Evolutionary conservation across 78 protist genomes (phyloP).

Genomic region (Paulinella micropora): DNA sequence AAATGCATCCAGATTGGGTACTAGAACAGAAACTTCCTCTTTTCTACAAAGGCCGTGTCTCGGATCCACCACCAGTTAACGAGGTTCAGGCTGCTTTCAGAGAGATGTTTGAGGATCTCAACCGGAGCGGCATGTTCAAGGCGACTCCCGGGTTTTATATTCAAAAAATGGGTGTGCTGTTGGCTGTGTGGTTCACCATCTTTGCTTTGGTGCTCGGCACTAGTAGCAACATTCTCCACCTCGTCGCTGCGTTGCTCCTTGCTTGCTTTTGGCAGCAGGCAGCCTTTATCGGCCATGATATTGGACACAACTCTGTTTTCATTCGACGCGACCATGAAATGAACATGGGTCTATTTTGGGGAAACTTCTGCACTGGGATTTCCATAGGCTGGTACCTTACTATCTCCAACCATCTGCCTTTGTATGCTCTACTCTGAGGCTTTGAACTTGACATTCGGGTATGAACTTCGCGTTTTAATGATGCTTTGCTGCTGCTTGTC

Average conservation of each 20-base stretch:
- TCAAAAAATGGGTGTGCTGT: neutral
- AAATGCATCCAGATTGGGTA: neutral
- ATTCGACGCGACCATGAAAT: neutral
- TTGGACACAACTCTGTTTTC: slow-evolving; percentile 12
- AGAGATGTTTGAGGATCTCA: neutral
- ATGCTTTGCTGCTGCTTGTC: too few relatives aligned
- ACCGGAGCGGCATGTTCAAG: neutral
- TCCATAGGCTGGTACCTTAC: neutral
- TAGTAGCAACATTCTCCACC: neutral
- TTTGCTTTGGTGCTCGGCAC: slow-evolving; percentile 4
- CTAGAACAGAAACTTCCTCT: neutral
- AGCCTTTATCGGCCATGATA: slow-evolving; percentile 29
- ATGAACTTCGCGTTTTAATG: too few relatives aligned
- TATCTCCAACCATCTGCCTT: too few relatives aligned
- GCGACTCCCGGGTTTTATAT: neutral
- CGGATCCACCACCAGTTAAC: neutral
- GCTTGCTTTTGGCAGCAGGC: slow-evolving; percentile 28
- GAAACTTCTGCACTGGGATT: neutral
- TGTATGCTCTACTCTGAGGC: too few relatives aligned
- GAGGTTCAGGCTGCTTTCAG: neutral
- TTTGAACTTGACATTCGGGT: too few relatives aligned
- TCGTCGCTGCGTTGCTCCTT: neutral
- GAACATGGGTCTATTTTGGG: neutral
- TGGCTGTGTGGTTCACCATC: neutral
- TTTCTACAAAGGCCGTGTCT: slow-evolving; percentile 14